These are phyloP conservation scores for Ogataea pignaliae DNA, from an alignment of 805 yeast species.

Conservation along the genomic window DNA sequence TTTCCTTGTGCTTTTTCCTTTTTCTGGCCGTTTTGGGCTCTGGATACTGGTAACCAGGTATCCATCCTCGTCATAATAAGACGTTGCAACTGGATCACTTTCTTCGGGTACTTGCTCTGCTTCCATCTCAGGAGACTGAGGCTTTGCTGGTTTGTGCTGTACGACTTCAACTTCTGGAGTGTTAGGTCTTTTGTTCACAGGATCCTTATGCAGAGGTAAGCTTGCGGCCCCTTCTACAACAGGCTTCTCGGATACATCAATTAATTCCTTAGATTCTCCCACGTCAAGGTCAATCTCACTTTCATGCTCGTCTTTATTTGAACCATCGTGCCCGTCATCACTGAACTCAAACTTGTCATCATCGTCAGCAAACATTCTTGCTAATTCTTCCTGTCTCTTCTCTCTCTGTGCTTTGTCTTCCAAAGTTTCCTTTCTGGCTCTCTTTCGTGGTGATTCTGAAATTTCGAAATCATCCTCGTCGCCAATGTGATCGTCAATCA, in stretches of 20 bases:
- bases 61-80: conserved; percentile 29
- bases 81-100: conserved; percentile 10
- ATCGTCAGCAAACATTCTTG: conserved; percentile 22
- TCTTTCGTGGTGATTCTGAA: conserved; percentile 13
- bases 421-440: conserved; percentile 12
- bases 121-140: conserved; percentile 1
- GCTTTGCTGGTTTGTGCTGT: too few relatives aligned
- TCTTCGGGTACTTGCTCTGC: conserved; percentile 3
- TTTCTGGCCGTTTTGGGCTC: conserved; percentile 3
- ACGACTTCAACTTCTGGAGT: too few relatives aligned
- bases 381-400: conserved; percentile 15
- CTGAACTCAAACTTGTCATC: conserved; percentile 13
- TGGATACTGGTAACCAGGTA: conserved; percentile 20
- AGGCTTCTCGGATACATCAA: not conserved
- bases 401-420: conserved; percentile 6
- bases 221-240: too few relatives aligned
- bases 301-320: conserved; percentile 1
- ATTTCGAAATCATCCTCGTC: conserved; percentile 5
- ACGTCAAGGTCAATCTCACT: not conserved
- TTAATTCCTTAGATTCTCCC: not conserved
- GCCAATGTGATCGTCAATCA: conserved; percentile 3
- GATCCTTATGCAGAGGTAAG: too few relatives aligned
- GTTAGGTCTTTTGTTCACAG: not conserved
- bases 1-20: conserved; percentile 5
- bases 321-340: conserved; percentile 3